phyloP scores from a whole-genome alignment of 352 stramenopile species.

The Globisporangium parvum region DNA sequence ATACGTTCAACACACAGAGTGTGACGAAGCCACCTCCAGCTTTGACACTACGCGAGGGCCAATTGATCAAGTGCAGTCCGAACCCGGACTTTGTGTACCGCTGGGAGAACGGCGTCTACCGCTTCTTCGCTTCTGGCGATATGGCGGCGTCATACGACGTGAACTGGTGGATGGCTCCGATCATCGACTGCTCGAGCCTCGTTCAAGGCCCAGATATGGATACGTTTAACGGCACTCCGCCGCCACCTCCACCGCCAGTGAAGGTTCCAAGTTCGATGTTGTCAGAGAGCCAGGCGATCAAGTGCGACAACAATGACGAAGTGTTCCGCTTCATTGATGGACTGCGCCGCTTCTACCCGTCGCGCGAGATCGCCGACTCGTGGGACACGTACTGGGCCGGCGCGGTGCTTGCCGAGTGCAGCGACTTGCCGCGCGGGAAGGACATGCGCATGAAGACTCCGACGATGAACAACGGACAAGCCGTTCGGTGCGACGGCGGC shows the following conservation, averaged over 20 bases:
- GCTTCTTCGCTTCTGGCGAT: constrained; percentile 9
- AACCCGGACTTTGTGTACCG: constrained; percentile 12
- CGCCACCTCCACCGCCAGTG: not conserved
- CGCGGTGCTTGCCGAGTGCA: constrained; percentile 11
- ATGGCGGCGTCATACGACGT: constrained; percentile 21
- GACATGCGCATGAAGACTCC: constrained; percentile 17
- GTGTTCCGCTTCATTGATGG: constrained; percentile 7
- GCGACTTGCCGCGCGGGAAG: not conserved
- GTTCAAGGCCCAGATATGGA: constrained; percentile 6
- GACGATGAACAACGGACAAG: constrained; percentile 12
- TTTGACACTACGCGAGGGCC: constrained; percentile 7
- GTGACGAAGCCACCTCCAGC: no score
- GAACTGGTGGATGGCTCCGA: constrained; percentile 5
- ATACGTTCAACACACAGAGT: not conserved
- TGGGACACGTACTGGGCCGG: constrained; percentile 17
- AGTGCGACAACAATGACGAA: constrained; percentile 4
- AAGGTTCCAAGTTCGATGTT: not conserved
- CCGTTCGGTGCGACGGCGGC: constrained; percentile 9
- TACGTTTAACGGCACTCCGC: not conserved
- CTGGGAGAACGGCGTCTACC: constrained; percentile 7
- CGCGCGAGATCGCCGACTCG: constrained; percentile 10
- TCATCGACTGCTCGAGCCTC: constrained; percentile 16
- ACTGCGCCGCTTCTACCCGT: constrained; percentile 15
- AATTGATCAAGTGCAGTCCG: constrained; percentile 18
- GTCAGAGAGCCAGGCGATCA: constrained; percentile 6